A percentile compares a stretch with the other conserved stretches of the same genome.
Evolutionary conservation across 2,329 filamentous ascomycete genomes (phyloP).

Genomic region (Dactylella cylindrospora): DNA sequence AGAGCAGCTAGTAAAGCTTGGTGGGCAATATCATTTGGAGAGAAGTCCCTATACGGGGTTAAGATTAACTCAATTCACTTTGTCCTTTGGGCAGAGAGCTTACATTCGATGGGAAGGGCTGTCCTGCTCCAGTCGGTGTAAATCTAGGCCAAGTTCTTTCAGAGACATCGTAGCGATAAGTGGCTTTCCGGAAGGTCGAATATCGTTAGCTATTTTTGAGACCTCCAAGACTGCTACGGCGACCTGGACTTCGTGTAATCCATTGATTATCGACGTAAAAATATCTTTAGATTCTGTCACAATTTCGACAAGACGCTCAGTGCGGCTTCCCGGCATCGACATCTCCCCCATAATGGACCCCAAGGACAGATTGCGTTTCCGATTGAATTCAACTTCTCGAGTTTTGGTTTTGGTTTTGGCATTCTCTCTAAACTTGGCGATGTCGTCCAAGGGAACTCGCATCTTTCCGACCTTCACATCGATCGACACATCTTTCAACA

Average conservation of each 20-base stretch:
- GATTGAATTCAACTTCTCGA: slow-evolving; percentile 10
- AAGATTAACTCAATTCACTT: slow-evolving; percentile 7
- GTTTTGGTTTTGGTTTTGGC: slow-evolving; percentile 52
- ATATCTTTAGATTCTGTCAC: slow-evolving; percentile 94
- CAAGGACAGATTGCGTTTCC: slow-evolving; percentile 59
- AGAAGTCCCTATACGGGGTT: slow-evolving; percentile 67
- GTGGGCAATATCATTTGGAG: slow-evolving; percentile 86
- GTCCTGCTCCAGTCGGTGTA: slow-evolving; percentile 86
- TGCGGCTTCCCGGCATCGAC: slow-evolving; percentile 66
- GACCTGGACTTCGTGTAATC: slow-evolving; percentile 95
- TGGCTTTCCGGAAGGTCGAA: slow-evolving; percentile 68
- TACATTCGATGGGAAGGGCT: slow-evolving; percentile 91
- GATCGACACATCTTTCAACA: slow-evolving; percentile 84
- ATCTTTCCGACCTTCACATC: slow-evolving; percentile 87
- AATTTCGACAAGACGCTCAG: slow-evolving; percentile 72
- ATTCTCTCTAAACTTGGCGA: slow-evolving; percentile 58
- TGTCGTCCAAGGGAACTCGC: slow-evolving; percentile 86
- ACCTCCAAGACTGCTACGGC: slow-evolving; percentile 87
- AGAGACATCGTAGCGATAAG: slow-evolving; percentile 82
- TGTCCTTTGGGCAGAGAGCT: slow-evolving; percentile 8
- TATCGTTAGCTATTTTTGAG: slow-evolving; percentile 72
- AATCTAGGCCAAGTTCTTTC: slow-evolving; percentile 92
- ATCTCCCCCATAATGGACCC: slow-evolving; percentile 74
- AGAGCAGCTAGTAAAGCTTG: slow-evolving; percentile 90
- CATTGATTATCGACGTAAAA: slow-evolving; percentile 80